Evolutionary conservation across 805 yeast genomes (phyloP).

Genomic region (Starmerella scarabaei): DNA sequence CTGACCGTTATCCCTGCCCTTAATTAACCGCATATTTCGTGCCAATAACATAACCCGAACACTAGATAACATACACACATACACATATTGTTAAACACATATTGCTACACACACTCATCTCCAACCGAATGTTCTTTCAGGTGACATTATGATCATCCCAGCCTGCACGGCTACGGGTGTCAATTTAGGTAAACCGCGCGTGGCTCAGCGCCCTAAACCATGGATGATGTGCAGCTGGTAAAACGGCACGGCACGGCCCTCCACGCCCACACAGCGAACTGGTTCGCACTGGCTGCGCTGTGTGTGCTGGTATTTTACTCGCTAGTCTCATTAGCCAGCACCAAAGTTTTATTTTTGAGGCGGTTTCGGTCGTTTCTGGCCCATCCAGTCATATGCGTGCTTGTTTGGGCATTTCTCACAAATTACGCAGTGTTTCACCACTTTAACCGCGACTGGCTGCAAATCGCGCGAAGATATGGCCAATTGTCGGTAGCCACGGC

Average conservation of each 20-base stretch:
- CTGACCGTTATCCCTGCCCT: too few relatives aligned
- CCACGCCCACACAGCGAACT: constrained; percentile 17
- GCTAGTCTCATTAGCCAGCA: constrained; percentile 1
- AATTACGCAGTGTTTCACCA: constrained; percentile 13
- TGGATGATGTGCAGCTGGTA: constrained; percentile 8
- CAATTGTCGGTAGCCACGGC: constrained; percentile 61
- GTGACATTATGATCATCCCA: too few relatives aligned
- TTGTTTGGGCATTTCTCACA: constrained; percentile 7
- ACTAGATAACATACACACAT: too few relatives aligned
- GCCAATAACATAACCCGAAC: too few relatives aligned
- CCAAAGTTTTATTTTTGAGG: background rate
- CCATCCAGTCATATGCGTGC: constrained; percentile 7
- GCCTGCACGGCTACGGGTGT: too few relatives aligned
- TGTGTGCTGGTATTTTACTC: constrained; percentile 14
- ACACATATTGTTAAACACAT: too few relatives aligned
- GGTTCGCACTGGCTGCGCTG: constrained; percentile 9
- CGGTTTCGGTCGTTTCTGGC: constrained; percentile 4
- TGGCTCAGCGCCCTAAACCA: background rate
- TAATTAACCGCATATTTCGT: too few relatives aligned
- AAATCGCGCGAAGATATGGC: constrained; percentile 63
- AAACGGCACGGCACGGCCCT: constrained; percentile 18
- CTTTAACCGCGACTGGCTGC: constrained; percentile 9
- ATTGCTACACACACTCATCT: too few relatives aligned
- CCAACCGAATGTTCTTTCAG: too few relatives aligned
- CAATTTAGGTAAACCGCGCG: background rate